These are phyloP conservation scores for Coleophoma crateriformis DNA, from an alignment of 2,329 filamentous ascomycete genomes.

Conservation along the genomic window DNA sequence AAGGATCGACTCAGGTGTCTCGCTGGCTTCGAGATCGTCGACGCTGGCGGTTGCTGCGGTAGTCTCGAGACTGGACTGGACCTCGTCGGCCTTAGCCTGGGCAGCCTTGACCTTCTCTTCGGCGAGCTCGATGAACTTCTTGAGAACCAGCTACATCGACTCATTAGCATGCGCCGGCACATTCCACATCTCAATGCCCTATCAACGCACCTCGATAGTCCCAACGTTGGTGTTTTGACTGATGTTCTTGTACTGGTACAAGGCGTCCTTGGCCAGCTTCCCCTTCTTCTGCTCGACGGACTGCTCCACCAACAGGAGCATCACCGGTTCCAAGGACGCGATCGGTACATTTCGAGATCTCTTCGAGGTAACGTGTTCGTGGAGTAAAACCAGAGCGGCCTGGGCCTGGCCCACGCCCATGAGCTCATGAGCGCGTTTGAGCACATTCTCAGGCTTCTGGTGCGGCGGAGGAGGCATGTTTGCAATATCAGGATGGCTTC, in stretches of 20 bases:
- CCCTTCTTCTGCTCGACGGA: slow-evolving; percentile 97
- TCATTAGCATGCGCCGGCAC: slow-evolving; percentile 7
- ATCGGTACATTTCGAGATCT: slow-evolving; percentile 96
- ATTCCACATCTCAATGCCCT: not conserved
- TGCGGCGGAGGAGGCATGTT: slow-evolving; percentile 79
- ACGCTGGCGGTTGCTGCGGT: slow-evolving; percentile 67
- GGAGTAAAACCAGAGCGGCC: slow-evolving; percentile 88
- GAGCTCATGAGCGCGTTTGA: slow-evolving; percentile 97
- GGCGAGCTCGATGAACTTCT: slow-evolving; percentile 96
- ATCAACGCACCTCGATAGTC: slow-evolving; percentile 75
- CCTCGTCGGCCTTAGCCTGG: slow-evolving; percentile 91
- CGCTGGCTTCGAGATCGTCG: slow-evolving; percentile 92
- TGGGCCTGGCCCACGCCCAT: slow-evolving; percentile 93
- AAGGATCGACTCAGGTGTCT: slow-evolving; percentile 97
- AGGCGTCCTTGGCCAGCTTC: slow-evolving; percentile 95
- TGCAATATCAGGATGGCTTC: slow-evolving; percentile 2
- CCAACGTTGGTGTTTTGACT: slow-evolving; percentile 98
- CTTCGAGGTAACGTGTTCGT: slow-evolving; percentile 99
- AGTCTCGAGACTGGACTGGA: slow-evolving; percentile 81
- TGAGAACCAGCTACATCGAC: slow-evolving; percentile 68
- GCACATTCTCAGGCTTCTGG: slow-evolving; percentile 97
- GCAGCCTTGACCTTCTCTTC: slow-evolving; percentile 94
- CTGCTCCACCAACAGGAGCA: slow-evolving; percentile 95
- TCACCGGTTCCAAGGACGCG: slow-evolving; percentile 92
- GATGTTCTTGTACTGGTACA: slow-evolving; percentile 99